These are phyloP conservation scores for Fusarium domesticum DNA, from an alignment of 2,329 filamentous ascomycete genomes.

Conservation along the genomic window DNA sequence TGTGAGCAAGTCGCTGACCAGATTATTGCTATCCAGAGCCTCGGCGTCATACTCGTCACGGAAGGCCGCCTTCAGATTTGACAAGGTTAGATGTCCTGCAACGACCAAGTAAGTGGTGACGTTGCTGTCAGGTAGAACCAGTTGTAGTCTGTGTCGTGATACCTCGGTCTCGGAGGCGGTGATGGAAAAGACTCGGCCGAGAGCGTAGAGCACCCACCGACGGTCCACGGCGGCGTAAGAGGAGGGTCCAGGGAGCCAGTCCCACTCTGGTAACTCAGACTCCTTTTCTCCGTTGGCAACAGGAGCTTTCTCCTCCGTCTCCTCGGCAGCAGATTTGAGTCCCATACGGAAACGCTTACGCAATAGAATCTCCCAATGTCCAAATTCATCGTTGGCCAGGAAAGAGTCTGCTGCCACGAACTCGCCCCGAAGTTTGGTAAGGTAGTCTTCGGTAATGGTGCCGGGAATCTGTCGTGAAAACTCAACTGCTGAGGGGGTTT, in stretches of 20 bases:
- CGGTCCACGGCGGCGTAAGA: conserved; percentile 58
- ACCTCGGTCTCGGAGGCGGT: conserved; percentile 42
- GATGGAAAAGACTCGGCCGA: conserved; percentile 60
- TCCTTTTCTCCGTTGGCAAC: conserved; percentile 19
- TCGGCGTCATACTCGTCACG: conserved; percentile 46
- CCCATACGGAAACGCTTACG: conserved; percentile 48
- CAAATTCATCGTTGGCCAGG: conserved; percentile 44
- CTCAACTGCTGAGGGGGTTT: conserved; percentile 28
- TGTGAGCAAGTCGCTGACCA: conserved; percentile 59
- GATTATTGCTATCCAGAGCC: conserved; percentile 42
- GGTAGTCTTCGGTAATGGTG: conserved; percentile 49
- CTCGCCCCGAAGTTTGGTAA: conserved; percentile 44
- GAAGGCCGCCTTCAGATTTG: conserved; percentile 59
- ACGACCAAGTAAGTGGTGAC: conserved; percentile 58
- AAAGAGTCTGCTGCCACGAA: conserved; percentile 47
- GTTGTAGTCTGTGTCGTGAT: conserved; percentile 30
- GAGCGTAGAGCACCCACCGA: conserved; percentile 61
- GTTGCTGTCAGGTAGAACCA: conserved; percentile 50
- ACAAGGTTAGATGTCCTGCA: conserved; percentile 57
- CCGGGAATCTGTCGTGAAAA: conserved; percentile 44
- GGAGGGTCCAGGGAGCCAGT: conserved; percentile 43
- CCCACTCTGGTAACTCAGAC: conserved; percentile 46
- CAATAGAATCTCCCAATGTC: conserved; percentile 49
- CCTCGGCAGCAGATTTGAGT: conserved; percentile 23
- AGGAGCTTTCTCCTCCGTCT: conserved; percentile 18